Percentiles rank a stretch among this genome's conserved stretches.
Evolutionary conservation across 2,329 filamentous ascomycete genomes (phyloP).

Genomic region (Botrytis cinerea): DNA sequence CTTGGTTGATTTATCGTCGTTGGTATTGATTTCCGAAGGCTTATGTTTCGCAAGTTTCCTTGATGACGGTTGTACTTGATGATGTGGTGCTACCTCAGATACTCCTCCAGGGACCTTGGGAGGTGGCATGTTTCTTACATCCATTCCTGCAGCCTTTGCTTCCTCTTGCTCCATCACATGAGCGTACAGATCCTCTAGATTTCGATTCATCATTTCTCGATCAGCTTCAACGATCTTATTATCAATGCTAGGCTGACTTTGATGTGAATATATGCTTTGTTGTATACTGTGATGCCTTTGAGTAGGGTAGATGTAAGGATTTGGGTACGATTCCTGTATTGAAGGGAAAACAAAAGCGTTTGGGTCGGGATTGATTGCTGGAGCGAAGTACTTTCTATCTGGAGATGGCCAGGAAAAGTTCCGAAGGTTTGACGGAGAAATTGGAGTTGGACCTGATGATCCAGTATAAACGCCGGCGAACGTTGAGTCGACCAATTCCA

Average conservation of each 20-base stretch:
- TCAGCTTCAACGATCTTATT: slow-evolving; percentile 74
- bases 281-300: slow-evolving; percentile 38
- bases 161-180: slow-evolving; percentile 89
- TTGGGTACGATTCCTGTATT: slow-evolving; percentile 32
- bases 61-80: slow-evolving; percentile 34
- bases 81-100: slow-evolving; percentile 38
- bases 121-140: slow-evolving; percentile 48
- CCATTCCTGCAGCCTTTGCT: slow-evolving; percentile 59
- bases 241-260: slow-evolving; percentile 58
- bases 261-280: slow-evolving; percentile 20
- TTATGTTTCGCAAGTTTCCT: slow-evolving; percentile 54
- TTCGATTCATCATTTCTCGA: slow-evolving; percentile 71
- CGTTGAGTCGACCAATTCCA: slow-evolving; percentile 42
- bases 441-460: slow-evolving; percentile 30
- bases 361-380: slow-evolving; percentile 13
- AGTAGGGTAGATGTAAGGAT: slow-evolving; percentile 51
- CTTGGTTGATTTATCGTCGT: slow-evolving; percentile 44
- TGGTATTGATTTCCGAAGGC: slow-evolving; percentile 47
- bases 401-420: slow-evolving; percentile 57
- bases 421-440: slow-evolving; percentile 34
- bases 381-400: slow-evolving; percentile 30
- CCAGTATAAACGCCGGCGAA: slow-evolving; percentile 17
- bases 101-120: slow-evolving; percentile 36
- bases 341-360: slow-evolving; percentile 22
- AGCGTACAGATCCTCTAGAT: slow-evolving; percentile 88